Percentiles rank a stretch among this genome's conserved stretches.
phyloP scores from a whole-genome alignment of 208 protist species.

The Eutreptiella sp. region DNA sequence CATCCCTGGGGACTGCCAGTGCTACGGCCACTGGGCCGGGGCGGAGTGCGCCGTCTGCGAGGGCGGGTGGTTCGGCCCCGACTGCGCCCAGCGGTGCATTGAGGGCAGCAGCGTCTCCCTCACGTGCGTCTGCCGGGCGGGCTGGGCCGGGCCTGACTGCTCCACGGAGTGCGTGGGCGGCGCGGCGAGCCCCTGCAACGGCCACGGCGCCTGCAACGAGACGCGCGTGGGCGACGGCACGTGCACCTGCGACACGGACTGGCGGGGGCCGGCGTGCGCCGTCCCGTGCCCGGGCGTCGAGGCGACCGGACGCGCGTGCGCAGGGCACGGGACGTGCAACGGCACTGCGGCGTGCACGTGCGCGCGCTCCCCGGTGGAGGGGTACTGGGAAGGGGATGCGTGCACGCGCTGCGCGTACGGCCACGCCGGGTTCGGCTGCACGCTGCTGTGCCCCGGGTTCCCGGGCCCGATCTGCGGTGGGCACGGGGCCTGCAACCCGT shows the following conservation, averaged over 20 bases:
- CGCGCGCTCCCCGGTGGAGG: not conserved
- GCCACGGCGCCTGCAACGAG: slow-evolving; percentile 16
- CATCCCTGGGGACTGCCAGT: slow-evolving; percentile 3
- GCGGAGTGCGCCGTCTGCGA: slow-evolving; percentile 1
- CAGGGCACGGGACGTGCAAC: slow-evolving; percentile 11
- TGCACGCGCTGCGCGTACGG: slow-evolving; percentile 1
- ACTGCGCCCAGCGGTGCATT: not conserved
- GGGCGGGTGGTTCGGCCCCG: not conserved
- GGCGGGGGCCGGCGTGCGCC: slow-evolving; percentile 8
- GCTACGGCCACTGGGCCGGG: slow-evolving; percentile 4
- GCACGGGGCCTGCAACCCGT: slow-evolving; percentile 11
- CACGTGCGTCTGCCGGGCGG: slow-evolving; percentile 2
- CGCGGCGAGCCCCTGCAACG: not conserved
- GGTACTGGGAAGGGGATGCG: slow-evolving; percentile 19
- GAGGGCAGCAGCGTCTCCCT: not conserved
- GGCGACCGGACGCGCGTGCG: slow-evolving; percentile 9
- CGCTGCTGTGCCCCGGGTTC: not conserved
- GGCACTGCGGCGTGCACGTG: slow-evolving; percentile 8
- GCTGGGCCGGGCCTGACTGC: slow-evolving; percentile 3
- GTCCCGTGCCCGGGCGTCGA: slow-evolving; percentile 23
- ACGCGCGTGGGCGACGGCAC: slow-evolving; percentile 12
- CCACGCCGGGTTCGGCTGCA: slow-evolving; percentile 2
- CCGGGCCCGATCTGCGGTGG: slow-evolving; percentile 3
- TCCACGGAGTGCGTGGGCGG: slow-evolving; percentile 10
- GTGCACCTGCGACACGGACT: slow-evolving; percentile 25